These are phyloP conservation scores for Aspergillus diversus DNA, from an alignment of 495 filamentous ascomycete species.

Conservation along the genomic window DNA sequence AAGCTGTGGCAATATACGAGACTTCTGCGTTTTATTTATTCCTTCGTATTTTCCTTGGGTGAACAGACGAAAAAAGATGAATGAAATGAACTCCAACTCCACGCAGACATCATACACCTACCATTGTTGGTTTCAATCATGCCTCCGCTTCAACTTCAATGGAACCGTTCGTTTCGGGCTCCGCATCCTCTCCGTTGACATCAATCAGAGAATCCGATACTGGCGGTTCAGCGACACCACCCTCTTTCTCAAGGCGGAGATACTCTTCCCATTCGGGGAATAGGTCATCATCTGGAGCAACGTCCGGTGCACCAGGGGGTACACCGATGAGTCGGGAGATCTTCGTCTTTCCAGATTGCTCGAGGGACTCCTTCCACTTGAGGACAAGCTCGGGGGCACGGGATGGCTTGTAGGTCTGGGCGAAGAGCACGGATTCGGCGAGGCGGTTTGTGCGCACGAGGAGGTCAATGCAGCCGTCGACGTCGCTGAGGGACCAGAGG, in stretches of 20 bases:
- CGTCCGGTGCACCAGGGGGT: conserved; percentile 61
- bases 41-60: conserved; percentile 1
- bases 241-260: conserved; percentile 76
- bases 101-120: conserved; percentile 1
- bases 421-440: conserved; percentile 86
- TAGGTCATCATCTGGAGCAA: conserved; percentile 78
- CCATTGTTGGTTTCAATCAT: background rate
- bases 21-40: background rate
- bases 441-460: conserved; percentile 75
- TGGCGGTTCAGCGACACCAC: conserved; percentile 43
- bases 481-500: conserved; percentile 84
- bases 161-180: conserved; percentile 38
- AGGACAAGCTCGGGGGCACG: conserved; percentile 67
- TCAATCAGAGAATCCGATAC: conserved; percentile 54
- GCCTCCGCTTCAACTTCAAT: conserved; percentile 37
- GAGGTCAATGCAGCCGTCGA: conserved; percentile 79
- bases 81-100: conserved; percentile 5
- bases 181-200: conserved; percentile 44
- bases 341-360: conserved; percentile 79
- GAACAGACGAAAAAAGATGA: background rate
- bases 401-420: conserved; percentile 92
- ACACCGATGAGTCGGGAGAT: conserved; percentile 80
- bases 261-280: conserved; percentile 97
- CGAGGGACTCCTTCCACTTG: conserved; percentile 80
- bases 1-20: background rate